Base-by-base conservation (phyloP, 2,329 filamentous ascomycete species). In the Ophiostoma himal-ulmi region DNA sequence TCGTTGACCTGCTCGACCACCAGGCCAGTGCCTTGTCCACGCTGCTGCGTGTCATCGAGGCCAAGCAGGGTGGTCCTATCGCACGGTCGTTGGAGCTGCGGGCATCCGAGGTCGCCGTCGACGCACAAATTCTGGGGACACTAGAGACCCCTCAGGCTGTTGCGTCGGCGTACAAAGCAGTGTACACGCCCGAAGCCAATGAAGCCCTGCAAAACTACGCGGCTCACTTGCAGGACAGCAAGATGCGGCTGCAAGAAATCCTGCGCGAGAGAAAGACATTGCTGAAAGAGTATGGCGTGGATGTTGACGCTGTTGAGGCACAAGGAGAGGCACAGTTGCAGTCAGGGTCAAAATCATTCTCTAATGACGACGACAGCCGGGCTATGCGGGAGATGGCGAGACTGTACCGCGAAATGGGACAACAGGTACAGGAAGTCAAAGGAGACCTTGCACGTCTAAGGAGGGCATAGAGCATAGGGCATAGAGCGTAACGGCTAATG, bases 361-460 rank as follows among this genome's bases (percentile, higher is more conserved):
- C 44, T 7, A 69, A 11, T 4, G 72, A 76, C 11, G 77, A 76
- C 1, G 85, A 84, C 78, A 84, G 84, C 74, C 80, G 79, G 71
- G 79, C 78, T 34, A 82, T 87, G 81, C 80, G 82, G 70, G 85
- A 87, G 75, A 83, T 87, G 80, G 85, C 83, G 3, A 78, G 80
- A 69, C 80, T 82, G 8, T 84, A 84, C 75, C 76, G 79, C 2
- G 83, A 86, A 70, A 83, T 87, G 81, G 80, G 78, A 37, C 77
- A 78, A 71, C 80, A 85, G 75, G 76, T 87, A 70, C 78, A 81
- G 11, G 85, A 87, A 65, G 82, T 85, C 0, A 80, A 78, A 71
- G 78, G 76, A 3, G 85, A 88, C 72, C 72, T 88, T 67, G 75
- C 76, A 37, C 66, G 77, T 64, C 72, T 79, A 70, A 75, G 73